A percentile compares a stretch with the other conserved stretches of the same genome.
phyloP scores from a whole-genome alignment of 2,329 filamentous ascomycete species.

The Saccharata proteae region DNA sequence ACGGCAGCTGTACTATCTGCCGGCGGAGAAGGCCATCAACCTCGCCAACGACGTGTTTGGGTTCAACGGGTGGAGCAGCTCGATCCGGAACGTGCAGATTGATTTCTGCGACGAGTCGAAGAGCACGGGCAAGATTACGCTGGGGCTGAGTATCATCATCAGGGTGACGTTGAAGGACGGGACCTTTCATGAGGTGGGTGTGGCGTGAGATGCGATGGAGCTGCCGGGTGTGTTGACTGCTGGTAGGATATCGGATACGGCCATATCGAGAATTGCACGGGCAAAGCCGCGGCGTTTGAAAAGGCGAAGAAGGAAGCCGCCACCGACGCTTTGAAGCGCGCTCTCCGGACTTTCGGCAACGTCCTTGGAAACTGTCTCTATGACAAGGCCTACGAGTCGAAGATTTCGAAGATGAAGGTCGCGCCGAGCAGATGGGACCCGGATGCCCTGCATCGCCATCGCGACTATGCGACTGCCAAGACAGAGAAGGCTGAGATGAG shows the following conservation, averaged over 20 bases:
- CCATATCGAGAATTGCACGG: conserved; percentile 89
- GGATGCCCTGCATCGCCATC: conserved; percentile 68
- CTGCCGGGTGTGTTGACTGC: conserved; percentile 2
- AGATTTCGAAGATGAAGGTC: conserved; percentile 82
- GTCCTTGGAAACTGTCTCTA: conserved; percentile 97
- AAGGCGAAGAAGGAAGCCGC: conserved; percentile 98
- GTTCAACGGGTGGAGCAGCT: conserved; percentile 95
- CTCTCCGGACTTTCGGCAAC: conserved; percentile 86
- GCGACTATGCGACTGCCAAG: conserved; percentile 49
- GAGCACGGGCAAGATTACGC: conserved; percentile 63
- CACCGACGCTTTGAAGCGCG: conserved; percentile 84
- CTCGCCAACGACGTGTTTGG: conserved; percentile 92
- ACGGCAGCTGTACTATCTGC: conserved; percentile 80
- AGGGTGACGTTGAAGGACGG: conserved; percentile 84
- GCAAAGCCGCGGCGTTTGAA: conserved; percentile 91
- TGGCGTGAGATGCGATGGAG: too few relatives aligned
- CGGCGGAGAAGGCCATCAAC: conserved; percentile 93
- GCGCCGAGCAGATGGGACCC: conserved; percentile 67
- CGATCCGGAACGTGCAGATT: conserved; percentile 88
- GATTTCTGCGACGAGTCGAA: conserved; percentile 90
- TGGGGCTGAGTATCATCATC: conserved; percentile 83
- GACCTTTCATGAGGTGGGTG: conserved; percentile 69
- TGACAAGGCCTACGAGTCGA: conserved; percentile 84
- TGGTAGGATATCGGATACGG: conserved; percentile 80
- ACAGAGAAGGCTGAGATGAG: conserved; percentile 17